phyloP scores from a whole-genome alignment of 2,329 filamentous ascomycete species.

The Claviceps arundinis region DNA sequence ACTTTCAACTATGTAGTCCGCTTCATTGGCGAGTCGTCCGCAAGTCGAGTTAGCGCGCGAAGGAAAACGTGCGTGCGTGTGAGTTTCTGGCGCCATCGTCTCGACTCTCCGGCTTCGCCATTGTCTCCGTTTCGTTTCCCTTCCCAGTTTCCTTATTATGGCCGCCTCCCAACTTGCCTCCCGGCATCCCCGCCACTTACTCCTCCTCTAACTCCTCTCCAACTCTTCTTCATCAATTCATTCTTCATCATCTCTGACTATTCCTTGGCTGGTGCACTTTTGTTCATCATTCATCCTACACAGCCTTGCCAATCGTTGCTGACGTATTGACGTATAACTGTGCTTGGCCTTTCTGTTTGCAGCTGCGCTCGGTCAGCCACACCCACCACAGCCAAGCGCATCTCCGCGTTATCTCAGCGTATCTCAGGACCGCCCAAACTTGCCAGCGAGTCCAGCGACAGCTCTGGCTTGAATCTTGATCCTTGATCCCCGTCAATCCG shows the following conservation, averaged over 20 bases:
- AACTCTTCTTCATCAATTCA: neutral
- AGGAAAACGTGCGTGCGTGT: neutral
- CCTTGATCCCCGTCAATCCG: neutral
- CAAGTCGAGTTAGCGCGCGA: neutral
- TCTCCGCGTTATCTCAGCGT: neutral
- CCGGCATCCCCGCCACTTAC: neutral
- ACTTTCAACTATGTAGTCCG: neutral
- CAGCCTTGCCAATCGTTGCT: too few relatives aligned
- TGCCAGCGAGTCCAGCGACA: neutral
- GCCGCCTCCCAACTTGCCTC: slow-evolving; percentile 1
- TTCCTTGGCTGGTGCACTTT: too few relatives aligned
- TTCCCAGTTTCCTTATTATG: slow-evolving; percentile 5
- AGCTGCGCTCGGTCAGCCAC: neutral
- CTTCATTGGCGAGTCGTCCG: neutral
- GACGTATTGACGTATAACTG: too few relatives aligned
- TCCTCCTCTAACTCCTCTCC: neutral
- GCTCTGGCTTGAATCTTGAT: neutral
- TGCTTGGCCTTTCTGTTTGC: too few relatives aligned
- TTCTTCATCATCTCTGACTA: too few relatives aligned
- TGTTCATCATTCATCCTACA: too few relatives aligned
- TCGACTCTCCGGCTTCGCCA: neutral
- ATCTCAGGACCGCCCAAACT: neutral
- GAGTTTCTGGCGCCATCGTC: neutral
- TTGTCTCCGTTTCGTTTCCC: neutral
- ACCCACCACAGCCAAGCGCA: neutral